Evolutionary conservation across 345 rosid species (phyloP), one percentile per base, ranked within the genome.

Genomic region (Aquilaria malaccensis): DNA sequence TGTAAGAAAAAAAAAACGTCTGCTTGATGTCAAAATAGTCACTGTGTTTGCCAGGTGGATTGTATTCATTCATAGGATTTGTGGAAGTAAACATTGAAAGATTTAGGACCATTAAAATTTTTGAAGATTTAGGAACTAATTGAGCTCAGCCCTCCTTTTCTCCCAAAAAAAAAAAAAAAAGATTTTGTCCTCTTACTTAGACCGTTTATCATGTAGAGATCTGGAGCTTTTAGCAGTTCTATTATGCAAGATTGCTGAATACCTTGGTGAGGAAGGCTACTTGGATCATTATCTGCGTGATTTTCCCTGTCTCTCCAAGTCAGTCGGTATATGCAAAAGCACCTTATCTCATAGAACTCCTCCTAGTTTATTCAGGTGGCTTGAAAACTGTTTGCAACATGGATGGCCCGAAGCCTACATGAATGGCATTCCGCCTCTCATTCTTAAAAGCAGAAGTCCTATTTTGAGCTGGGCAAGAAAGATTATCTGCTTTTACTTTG

Each of bases 261-360:
- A 64, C 71, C 77, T 93, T 83, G 88, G 87, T 45, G 85, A 84
- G 71, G 81, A 75, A 59, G 79, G 83, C 77, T 93, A 81, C 72
- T 53, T 85, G 66, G 96, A 93, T 78, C 83, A 89, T 76, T 93
- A 89, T 71, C 67, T 78, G 64, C 97, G 97, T 60, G 98, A 93
- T 79, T 93, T 93, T 77, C 97, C 98, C 62, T 48, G 69, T 65
- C 86, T 89, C 54, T 66, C 80, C 67, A 67, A 74, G 78, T 60
- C 67, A 48, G 32, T 75, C 62, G 82, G 81, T 67, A 58, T 11
- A 37, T 67, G 60, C 70, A 55, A 62, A 51, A 61, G 67, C 49
- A 61, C 80, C 45, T 70, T 72, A 47, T 76, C 85, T 50, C 22
- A 47, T 67, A 87, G 74, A 76, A 72, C 77, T 74, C 88, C 98